Evolutionary conservation across 1,284 basidiomycete species (phyloP).

Genomic region (Bondarzewia mesenterica): DNA sequence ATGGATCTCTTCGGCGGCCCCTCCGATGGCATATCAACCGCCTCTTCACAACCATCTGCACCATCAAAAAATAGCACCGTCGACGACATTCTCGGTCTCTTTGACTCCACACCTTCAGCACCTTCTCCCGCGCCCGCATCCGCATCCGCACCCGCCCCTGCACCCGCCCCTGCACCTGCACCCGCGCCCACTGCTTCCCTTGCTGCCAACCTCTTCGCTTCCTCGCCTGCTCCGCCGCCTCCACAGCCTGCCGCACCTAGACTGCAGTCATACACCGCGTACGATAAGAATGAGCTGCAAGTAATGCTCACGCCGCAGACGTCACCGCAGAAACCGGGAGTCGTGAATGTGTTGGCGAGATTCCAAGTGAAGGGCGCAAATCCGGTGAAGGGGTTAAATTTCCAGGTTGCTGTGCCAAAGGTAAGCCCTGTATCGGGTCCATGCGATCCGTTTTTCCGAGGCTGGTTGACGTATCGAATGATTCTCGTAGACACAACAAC

Average conservation of each 20-base stretch:
- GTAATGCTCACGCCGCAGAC: background rate
- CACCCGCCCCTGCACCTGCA: conserved; percentile 26
- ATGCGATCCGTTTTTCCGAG: background rate
- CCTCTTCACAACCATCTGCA: conserved; percentile 32
- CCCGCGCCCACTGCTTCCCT: conserved; percentile 7
- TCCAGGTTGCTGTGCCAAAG: conserved; percentile 98
- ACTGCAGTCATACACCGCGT: conserved; percentile 76
- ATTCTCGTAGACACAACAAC: conserved; percentile 85
- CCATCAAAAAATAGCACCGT: conserved; percentile 53
- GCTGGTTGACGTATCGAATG: too few species aligned
- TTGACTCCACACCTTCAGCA: conserved; percentile 40
- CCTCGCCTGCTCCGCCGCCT: conserved; percentile 22
- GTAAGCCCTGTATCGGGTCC: conserved; percentile 30
- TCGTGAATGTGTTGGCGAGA: conserved; percentile 85
- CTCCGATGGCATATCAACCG: conserved; percentile 24
- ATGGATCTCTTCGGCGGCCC: conserved; percentile 86
- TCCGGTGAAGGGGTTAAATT: conserved; percentile 63
- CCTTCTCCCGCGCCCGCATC: conserved; percentile 24
- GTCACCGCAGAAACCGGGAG: conserved; percentile 30
- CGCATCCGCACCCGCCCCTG: conserved; percentile 26
- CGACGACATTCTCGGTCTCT: conserved; percentile 89
- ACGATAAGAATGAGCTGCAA: conserved; percentile 65
- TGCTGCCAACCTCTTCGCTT: conserved; percentile 20
- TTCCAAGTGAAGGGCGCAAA: conserved; percentile 67
- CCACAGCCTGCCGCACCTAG: conserved; percentile 36